phyloP scores from a whole-genome alignment of 148 eudicot genomes.

The Spergularia bocconei region DNA sequence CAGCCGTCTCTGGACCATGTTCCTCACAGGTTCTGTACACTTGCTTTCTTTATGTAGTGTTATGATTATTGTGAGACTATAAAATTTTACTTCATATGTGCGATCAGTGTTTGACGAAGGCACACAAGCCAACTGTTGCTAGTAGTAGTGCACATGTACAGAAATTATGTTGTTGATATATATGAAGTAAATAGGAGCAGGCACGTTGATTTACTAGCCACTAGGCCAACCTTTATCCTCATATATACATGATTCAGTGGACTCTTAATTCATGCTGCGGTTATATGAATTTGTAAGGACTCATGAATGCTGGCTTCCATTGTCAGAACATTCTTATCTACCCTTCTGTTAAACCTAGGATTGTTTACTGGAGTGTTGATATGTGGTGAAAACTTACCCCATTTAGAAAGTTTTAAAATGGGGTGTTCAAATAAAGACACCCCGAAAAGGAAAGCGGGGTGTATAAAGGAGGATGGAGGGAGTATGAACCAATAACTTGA shows the following conservation, averaged over 20 bases:
- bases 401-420: too few relatives aligned
- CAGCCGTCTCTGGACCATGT: conserved; percentile 98
- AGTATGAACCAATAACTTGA: not conserved
- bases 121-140: not conserved
- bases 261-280: not conserved
- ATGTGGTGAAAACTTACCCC: too few relatives aligned
- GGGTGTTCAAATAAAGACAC: too few relatives aligned
- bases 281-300: not conserved
- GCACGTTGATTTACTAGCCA: too few relatives aligned
- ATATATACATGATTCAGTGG: not conserved
- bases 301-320: not conserved
- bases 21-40: conserved; percentile 70
- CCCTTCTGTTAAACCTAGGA: not conserved
- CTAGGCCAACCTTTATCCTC: too few relatives aligned
- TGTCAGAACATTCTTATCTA: not conserved
- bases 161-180: too few relatives aligned
- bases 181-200: too few relatives aligned
- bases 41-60: not conserved
- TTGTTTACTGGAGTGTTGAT: not conserved
- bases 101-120: not conserved
- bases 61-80: not conserved
- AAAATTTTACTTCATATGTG: not conserved
- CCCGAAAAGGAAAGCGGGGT: too few relatives aligned
- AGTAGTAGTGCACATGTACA: not conserved
- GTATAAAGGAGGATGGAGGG: too few relatives aligned